Base-by-base conservation (phyloP, 2,329 filamentous ascomycete genomes). In the Penicillium glabrum region DNA sequence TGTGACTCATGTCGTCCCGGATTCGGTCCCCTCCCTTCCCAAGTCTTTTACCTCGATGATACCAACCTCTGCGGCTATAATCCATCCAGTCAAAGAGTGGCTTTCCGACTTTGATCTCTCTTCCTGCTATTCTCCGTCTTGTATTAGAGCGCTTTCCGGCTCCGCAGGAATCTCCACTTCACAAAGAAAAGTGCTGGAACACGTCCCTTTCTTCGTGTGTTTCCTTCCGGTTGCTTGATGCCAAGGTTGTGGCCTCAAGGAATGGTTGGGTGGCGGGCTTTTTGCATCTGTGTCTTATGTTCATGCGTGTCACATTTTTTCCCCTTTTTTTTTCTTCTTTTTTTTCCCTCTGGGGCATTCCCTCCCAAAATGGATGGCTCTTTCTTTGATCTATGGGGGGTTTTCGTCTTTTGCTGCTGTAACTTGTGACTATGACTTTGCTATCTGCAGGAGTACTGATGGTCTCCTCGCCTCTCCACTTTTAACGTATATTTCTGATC, bases 11-110 rank as follows among this genome's bases (percentile, higher is more conserved):
- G 66, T 67, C 67, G 63, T 61, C 66, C 61, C 67, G 65, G 66
- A 68, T 67, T 66, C 69, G 67, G 69, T 67, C 65, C 60, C 35
- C 56, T 39, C 46, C 35, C 16, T 39, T 62, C 60, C 61, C 58
- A 64, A 67, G 61, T 69, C 56, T 57, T 69, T 64, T 59, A 59
- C 62, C 67, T 63, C 48, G 43, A 71, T 73, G 71, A 73, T 73
- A 73, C 71, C 71, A 73, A 58, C 53, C 57, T 67, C 61, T 61
- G 63, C 65, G 68, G 62, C 68, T 65, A 66, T 65, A 65, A 63
- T 66, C 62, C 54, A 49, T 62, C 56, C 62, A 63, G 62, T 66
- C 61, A 61, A 69, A 70, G 66, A 71, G 63, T 65, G 65, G 63
- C 62, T 66, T 67, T 68, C 58, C 61, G 59, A 65, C 62, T 65